A percentile compares a stretch with the other conserved stretches of the same genome.
Evolutionary conservation across 768 basidiomycete species (phyloP).

Genomic region (Tricholoma flavovirens): DNA sequence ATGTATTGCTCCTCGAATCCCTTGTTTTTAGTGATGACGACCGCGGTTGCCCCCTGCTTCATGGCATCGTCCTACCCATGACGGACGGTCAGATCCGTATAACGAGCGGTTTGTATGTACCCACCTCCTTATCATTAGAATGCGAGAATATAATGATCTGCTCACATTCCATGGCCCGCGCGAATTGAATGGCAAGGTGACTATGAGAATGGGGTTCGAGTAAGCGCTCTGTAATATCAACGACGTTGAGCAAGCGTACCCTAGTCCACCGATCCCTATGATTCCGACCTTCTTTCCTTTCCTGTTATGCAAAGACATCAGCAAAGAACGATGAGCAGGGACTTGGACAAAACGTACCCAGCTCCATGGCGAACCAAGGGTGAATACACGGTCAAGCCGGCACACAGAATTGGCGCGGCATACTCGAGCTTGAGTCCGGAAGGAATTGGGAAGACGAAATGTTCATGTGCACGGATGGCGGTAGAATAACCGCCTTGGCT

Average conservation of each 20-base stretch:
- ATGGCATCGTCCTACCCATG: slow-evolving; percentile 39
- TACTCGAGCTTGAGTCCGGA: slow-evolving; percentile 42
- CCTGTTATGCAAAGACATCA: slow-evolving; percentile 20
- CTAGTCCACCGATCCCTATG: slow-evolving; percentile 60
- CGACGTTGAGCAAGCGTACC: slow-evolving; percentile 18
- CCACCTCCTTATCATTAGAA: slow-evolving; percentile 38
- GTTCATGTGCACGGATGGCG: slow-evolving; percentile 40
- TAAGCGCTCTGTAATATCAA: background rate
- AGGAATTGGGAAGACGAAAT: slow-evolving; percentile 57
- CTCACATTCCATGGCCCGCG: slow-evolving; percentile 48
- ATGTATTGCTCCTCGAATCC: slow-evolving; percentile 31
- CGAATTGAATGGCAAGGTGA: slow-evolving; percentile 30
- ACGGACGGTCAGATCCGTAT: background rate
- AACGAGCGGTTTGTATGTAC: background rate
- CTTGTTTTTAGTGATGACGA: slow-evolving; percentile 42
- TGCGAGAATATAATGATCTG: slow-evolving; percentile 54
- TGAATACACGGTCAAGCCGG: slow-evolving; percentile 52
- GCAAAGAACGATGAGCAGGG: background rate
- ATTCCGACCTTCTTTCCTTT: slow-evolving; percentile 63
- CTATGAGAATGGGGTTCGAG: slow-evolving; percentile 9
- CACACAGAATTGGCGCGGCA: slow-evolving; percentile 63
- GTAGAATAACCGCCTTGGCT: slow-evolving; percentile 45
- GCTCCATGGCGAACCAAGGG: slow-evolving; percentile 47
- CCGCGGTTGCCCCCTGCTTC: slow-evolving; percentile 50
- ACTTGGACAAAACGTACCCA: slow-evolving; percentile 18